These are phyloP conservation scores for Cylindrotheca fusiformis DNA, from an alignment of 108 stramenopile genomes.

Conservation along the genomic window DNA sequence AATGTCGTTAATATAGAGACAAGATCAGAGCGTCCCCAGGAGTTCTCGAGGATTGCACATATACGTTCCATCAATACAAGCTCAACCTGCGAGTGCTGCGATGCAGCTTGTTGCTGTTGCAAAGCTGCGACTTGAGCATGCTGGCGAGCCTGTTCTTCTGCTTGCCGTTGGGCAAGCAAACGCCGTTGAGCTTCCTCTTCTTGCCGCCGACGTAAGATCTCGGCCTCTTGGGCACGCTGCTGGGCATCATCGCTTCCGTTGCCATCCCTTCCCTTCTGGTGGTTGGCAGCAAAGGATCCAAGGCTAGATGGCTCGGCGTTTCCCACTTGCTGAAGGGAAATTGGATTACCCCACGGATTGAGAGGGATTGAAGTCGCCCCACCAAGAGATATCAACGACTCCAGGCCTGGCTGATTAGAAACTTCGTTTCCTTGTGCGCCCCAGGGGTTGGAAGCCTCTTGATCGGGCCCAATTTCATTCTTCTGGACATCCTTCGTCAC, in stretches of 20 bases:
- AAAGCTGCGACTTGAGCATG: conserved; percentile 35
- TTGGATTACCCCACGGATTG: conserved; percentile 55
- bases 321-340: not conserved
- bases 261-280: conserved; percentile 19
- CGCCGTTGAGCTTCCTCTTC: conserved; percentile 64
- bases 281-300: conserved; percentile 25
- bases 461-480: not conserved
- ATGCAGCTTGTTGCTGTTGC: conserved; percentile 45
- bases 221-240: conserved; percentile 51
- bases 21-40: conserved; percentile 86
- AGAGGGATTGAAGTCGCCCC: conserved; percentile 42
- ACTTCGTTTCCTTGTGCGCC: conserved; percentile 13
- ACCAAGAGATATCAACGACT: conserved; percentile 5
- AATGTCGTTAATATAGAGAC: conserved; percentile 72
- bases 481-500: conserved; percentile 35
- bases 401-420: conserved; percentile 14
- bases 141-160: conserved; percentile 46
- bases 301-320: not conserved
- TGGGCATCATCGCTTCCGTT: conserved; percentile 19
- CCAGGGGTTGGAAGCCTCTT: conserved; percentile 21
- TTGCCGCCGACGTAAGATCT: conserved; percentile 53
- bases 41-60: conserved; percentile 75
- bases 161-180: conserved; percentile 51
- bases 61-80: conserved; percentile 84
- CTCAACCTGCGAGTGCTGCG: conserved; percentile 81